phyloP scores from a whole-genome alignment of 2,329 filamentous ascomycete genomes.

The Epichloe brachyelytri region DNA sequence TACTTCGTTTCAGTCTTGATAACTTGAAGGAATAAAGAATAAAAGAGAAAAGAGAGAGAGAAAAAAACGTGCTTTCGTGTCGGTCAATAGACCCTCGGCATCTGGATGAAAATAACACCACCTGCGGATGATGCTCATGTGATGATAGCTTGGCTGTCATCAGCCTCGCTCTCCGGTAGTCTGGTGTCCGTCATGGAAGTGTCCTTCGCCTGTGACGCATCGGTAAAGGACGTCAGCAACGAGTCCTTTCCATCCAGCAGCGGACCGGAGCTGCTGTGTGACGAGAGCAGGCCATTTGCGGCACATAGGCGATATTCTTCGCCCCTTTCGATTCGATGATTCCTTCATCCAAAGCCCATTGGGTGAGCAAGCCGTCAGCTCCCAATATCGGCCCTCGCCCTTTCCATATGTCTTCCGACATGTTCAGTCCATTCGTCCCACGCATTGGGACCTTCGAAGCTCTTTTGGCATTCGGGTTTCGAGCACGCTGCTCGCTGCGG shows the following conservation, averaged over 20 bases:
- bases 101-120: not conserved
- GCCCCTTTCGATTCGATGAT: slow-evolving; percentile 47
- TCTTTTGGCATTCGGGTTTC: slow-evolving; percentile 54
- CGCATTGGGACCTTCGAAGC: slow-evolving; percentile 57
- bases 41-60: fast-evolving
- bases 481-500: slow-evolving; percentile 62
- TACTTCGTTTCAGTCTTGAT: not conserved
- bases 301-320: slow-evolving; percentile 41
- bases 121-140: not conserved
- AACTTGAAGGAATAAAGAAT: not conserved
- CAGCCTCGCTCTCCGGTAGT: slow-evolving; percentile 13
- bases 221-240: slow-evolving; percentile 7
- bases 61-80: not conserved
- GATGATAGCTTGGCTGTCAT: not conserved
- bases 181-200: slow-evolving; percentile 13
- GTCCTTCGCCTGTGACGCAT: slow-evolving; percentile 12
- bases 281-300: slow-evolving; percentile 14
- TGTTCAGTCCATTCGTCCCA: slow-evolving; percentile 94
- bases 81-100: not conserved
- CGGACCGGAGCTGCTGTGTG: slow-evolving; percentile 4
- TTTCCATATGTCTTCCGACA: slow-evolving; percentile 79
- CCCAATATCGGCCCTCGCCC: slow-evolving; percentile 45
- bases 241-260: slow-evolving; percentile 17
- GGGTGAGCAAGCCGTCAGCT: slow-evolving; percentile 43
- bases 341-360: slow-evolving; percentile 50